Conservation (phyloP, 176 grass and related monocot species). For the Avena insularis region DNA sequence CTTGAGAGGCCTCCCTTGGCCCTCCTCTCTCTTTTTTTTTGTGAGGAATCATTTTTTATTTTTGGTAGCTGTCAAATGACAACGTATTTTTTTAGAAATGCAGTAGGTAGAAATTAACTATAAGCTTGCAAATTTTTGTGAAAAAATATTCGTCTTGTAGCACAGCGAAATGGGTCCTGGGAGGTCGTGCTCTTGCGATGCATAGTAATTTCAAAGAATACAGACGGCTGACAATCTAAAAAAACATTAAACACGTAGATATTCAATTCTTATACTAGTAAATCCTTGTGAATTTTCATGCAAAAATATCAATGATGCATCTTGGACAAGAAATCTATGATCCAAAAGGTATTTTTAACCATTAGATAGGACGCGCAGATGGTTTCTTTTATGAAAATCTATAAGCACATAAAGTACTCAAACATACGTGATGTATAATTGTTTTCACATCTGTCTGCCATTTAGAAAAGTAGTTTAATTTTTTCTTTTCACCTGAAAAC, state of each 20-base stretch:
- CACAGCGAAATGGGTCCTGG: background rate
- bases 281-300: background rate
- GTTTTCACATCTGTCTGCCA: background rate
- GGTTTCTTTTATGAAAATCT: background rate
- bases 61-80: background rate
- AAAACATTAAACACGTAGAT: background rate
- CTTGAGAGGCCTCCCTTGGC: conserved; percentile 4
- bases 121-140: background rate
- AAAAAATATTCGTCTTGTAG: background rate
- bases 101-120: background rate
- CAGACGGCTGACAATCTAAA: background rate
- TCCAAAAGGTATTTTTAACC: background rate
- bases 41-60: background rate
- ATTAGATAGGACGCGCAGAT: background rate
- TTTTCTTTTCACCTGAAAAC: background rate
- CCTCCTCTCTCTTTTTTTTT: background rate
- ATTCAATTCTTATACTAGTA: background rate
- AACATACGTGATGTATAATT: background rate
- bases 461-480: background rate
- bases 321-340: background rate
- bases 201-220: background rate
- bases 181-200: background rate
- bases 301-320: background rate
- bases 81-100: background rate
- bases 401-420: background rate